Evolutionary conservation across 257 asterid genomes (phyloP).

Genomic region (Solanum peruvianum): DNA sequence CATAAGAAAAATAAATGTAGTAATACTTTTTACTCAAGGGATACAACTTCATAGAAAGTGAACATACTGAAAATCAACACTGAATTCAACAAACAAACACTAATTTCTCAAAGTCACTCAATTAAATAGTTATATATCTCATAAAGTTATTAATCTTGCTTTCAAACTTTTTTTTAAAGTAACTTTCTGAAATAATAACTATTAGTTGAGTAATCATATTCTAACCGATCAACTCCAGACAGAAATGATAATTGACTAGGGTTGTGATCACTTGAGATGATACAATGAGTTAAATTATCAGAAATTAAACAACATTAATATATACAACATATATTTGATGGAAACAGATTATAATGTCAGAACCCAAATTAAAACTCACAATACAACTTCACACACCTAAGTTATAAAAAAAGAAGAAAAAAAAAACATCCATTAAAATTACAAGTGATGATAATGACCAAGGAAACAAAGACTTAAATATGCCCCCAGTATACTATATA

Average conservation of each 20-base stretch:
- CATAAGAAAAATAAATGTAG: neutral
- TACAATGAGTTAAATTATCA: neutral
- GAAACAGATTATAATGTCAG: neutral
- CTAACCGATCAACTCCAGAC: neutral
- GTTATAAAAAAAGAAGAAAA: neutral
- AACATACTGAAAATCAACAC: neutral
- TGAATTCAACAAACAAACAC: neutral
- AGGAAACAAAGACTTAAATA: neutral
- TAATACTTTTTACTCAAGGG: neutral
- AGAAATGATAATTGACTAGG: neutral
- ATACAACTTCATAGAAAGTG: neutral
- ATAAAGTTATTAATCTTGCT: neutral
- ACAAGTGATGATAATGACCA: neutral
- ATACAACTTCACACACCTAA: neutral
- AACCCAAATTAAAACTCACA: neutral
- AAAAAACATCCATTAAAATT: neutral
- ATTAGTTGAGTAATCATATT: neutral
- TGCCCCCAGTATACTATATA: neutral
- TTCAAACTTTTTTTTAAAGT: neutral
- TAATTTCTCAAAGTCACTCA: neutral
- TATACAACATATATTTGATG: neutral
- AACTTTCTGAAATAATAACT: neutral
- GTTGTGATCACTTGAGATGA: neutral
- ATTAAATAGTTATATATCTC: neutral
- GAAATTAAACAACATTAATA: neutral